Conservation (phyloP, 2,329 filamentous ascomycete genomes). For the Penicillium sp. region DNA sequence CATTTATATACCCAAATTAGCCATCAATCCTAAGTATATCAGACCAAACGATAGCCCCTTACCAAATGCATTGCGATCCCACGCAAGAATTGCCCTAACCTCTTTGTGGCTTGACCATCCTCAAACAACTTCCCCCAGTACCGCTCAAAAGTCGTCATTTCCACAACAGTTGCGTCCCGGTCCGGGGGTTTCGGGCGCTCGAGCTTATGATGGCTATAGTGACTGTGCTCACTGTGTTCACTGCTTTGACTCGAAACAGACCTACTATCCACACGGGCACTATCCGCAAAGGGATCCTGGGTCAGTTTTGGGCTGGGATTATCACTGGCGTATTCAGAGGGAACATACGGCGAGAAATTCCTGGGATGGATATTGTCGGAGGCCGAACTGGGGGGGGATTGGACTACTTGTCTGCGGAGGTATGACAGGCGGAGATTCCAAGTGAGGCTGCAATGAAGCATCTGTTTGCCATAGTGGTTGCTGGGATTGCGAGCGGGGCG, state of each 20-base stretch:
- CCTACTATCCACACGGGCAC: conserved; percentile 16
- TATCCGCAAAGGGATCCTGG: conserved; percentile 23
- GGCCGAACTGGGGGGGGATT: conserved; percentile 17
- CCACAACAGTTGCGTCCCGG: conserved; percentile 44
- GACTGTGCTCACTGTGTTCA: conserved; percentile 33
- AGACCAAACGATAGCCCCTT: conserved; percentile 28
- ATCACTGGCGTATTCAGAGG: conserved; percentile 23
- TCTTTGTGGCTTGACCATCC: conserved; percentile 64
- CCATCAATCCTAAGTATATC: neutral
- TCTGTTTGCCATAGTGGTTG: conserved; percentile 24
- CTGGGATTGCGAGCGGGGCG: conserved; percentile 23
- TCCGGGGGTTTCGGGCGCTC: conserved; percentile 41
- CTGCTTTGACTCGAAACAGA: conserved; percentile 40
- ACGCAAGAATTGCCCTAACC: conserved; percentile 68
- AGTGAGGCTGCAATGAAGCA: conserved; percentile 15
- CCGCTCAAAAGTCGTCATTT: conserved; percentile 63
- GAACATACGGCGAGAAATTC: conserved; percentile 23
- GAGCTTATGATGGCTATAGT: conserved; percentile 19
- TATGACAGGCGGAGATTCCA: conserved; percentile 18
- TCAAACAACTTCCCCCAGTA: conserved; percentile 77
- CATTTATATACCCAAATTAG: conserved; percentile 15
- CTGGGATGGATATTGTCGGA: conserved; percentile 5
- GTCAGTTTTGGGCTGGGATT: conserved; percentile 23
- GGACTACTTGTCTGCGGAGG: conserved; percentile 20
- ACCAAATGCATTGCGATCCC: conserved; percentile 75